Evolutionary conservation across 805 yeast species (phyloP).

Genomic region (Cyberlindnera saturnus): DNA sequence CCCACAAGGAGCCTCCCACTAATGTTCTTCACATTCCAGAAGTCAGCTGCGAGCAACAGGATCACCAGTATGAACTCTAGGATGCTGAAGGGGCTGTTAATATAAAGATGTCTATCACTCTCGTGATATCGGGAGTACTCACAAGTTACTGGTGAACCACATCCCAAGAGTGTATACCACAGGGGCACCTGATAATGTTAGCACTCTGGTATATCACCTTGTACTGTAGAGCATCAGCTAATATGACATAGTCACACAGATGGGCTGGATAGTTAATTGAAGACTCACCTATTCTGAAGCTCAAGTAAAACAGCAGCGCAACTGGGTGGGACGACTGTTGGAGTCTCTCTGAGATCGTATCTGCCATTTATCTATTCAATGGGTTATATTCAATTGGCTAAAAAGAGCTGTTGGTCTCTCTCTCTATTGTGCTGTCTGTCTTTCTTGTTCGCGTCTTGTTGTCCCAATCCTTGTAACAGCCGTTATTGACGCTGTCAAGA

Average conservation of each 20-base stretch:
- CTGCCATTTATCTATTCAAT: neutral
- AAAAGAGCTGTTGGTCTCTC: neutral
- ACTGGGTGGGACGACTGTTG: conserved; percentile 77
- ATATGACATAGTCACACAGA: neutral
- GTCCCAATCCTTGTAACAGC: no score
- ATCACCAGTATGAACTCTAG: conserved; percentile 75
- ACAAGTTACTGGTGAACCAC: conserved; percentile 56
- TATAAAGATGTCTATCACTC: neutral
- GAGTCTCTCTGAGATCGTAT: conserved; percentile 35
- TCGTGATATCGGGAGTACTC: conserved; percentile 8
- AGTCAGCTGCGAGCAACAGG: conserved; percentile 77
- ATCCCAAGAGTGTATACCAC: conserved; percentile 66
- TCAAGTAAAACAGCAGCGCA: conserved; percentile 61
- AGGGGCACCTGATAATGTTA: conserved; percentile 38
- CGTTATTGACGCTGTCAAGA: neutral
- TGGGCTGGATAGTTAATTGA: neutral
- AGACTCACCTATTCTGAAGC: conserved; percentile 45
- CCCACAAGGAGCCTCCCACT: conserved; percentile 89
- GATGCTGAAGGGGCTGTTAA: conserved; percentile 30
- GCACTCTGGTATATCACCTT: neutral
- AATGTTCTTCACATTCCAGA: conserved; percentile 90
- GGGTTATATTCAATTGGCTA: no score
- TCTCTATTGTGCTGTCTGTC: neutral
- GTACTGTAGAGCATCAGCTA: no score
- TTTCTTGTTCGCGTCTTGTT: neutral